A percentile compares a stretch with the other conserved stretches of the same genome.
Conservation (phyloP, 169 alveolate species). For the Cytauxzoon felis region DNA sequence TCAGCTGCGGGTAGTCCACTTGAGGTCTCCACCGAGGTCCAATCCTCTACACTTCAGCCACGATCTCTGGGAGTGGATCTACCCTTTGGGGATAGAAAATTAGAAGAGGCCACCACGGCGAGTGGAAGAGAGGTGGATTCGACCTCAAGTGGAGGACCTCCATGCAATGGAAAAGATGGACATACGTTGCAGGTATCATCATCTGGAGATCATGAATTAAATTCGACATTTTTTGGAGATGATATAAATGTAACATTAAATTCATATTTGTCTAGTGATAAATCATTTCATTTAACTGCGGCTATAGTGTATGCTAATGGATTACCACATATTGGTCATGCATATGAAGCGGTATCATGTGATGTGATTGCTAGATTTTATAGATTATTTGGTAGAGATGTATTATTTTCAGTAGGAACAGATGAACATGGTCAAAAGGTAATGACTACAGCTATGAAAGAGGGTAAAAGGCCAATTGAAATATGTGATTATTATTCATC, state of each 20-base stretch:
- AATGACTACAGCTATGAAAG: constrained; percentile 81
- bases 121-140: background rate
- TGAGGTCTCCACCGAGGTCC: too few relatives aligned
- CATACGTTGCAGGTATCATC: background rate
- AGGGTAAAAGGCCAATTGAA: constrained; percentile 76
- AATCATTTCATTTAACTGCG: constrained; percentile 79
- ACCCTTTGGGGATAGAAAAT: too few relatives aligned
- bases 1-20: too few relatives aligned
- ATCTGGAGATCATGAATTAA: background rate
- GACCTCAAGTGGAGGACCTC: background rate
- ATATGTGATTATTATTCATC: constrained; percentile 76
- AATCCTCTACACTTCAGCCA: too few relatives aligned
- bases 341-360: constrained; percentile 73
- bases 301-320: constrained; percentile 92
- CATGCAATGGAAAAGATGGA: background rate
- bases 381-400: constrained; percentile 73
- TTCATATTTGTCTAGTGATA: background rate
- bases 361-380: constrained; percentile 77
- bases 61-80: too few relatives aligned
- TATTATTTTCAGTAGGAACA: constrained; percentile 84
- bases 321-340: constrained; percentile 92
- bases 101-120: background rate
- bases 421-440: constrained; percentile 93
- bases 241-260: too few relatives aligned
- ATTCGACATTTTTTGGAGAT: too few relatives aligned